Evolutionary conservation across 441 rosid genomes (phyloP).

Genomic region (Pelargonium cotyledonis): DNA sequence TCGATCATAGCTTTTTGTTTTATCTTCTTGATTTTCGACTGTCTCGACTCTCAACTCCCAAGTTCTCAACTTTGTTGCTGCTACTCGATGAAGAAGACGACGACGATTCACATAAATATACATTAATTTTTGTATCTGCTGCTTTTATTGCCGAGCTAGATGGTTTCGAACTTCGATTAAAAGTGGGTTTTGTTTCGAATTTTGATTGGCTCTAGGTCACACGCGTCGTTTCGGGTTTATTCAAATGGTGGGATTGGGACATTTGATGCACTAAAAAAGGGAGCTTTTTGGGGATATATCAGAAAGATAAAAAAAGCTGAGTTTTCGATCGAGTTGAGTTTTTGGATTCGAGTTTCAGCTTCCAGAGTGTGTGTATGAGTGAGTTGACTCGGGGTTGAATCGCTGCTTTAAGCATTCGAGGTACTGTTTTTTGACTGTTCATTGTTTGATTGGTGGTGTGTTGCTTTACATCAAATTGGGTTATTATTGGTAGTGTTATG

Average conservation of each 20-base stretch:
- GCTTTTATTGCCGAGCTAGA: neutral
- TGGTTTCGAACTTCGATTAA: slow-evolving; percentile 1
- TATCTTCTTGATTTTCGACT: neutral
- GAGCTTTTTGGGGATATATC: neutral
- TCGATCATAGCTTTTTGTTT: neutral
- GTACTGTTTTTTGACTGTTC: neutral
- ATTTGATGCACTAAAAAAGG: neutral
- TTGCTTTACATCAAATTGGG: slow-evolving; percentile 4
- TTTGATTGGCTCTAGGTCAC: slow-evolving; percentile 6
- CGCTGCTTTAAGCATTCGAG: neutral
- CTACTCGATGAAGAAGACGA: neutral
- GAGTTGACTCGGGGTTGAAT: neutral
- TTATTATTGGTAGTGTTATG: neutral
- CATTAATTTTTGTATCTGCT: neutral
- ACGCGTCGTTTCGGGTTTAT: slow-evolving; percentile 6
- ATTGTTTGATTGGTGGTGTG: neutral
- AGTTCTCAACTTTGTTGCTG: neutral
- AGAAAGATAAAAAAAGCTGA: neutral
- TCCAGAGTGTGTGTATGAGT: neutral
- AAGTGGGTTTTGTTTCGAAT: neutral
- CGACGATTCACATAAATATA: neutral
- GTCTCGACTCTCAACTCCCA: neutral
- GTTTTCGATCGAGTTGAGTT: neutral
- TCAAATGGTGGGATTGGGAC: neutral
- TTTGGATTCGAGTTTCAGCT: neutral